Evolutionary conservation across 345 rosid species (phyloP).

Genomic region (Populus simonii): DNA sequence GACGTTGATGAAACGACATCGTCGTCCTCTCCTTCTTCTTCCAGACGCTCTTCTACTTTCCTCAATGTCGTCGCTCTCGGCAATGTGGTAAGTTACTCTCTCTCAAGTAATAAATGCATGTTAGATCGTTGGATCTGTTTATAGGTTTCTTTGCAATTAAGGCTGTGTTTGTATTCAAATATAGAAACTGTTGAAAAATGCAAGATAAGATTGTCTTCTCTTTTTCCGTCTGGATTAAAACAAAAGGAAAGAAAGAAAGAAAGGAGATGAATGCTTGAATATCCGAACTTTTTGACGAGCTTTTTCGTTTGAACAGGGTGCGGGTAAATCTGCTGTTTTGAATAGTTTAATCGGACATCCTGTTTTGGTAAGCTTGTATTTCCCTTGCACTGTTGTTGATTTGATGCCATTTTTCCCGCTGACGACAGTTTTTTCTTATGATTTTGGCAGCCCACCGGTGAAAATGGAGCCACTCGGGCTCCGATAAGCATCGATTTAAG

Average conservation of each 20-base stretch:
- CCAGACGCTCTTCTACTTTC: constrained; percentile 65
- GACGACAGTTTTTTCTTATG: not conserved
- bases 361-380: constrained; percentile 61
- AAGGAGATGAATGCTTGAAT: not conserved
- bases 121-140: constrained; percentile 17
- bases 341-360: constrained; percentile 98
- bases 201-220: too few species aligned
- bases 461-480: constrained; percentile 98
- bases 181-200: not conserved
- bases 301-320: constrained; percentile 59
- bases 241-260: not conserved
- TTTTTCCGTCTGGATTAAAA: too few species aligned
- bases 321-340: constrained; percentile 92
- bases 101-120: not conserved
- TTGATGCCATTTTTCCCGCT: not conserved
- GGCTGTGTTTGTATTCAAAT: constrained; percentile 6
- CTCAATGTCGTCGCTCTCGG: constrained; percentile 85
- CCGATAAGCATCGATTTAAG: constrained; percentile 73
- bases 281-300: not conserved
- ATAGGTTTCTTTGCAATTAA: not conserved
- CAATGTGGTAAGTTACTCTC: constrained; percentile 64
- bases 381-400: constrained; percentile 5
- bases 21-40: constrained; percentile 30
- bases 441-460: constrained; percentile 87
- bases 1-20: constrained; percentile 65